Base-by-base conservation (phyloP, 805 yeast species). In the Candida caryicola region DNA sequence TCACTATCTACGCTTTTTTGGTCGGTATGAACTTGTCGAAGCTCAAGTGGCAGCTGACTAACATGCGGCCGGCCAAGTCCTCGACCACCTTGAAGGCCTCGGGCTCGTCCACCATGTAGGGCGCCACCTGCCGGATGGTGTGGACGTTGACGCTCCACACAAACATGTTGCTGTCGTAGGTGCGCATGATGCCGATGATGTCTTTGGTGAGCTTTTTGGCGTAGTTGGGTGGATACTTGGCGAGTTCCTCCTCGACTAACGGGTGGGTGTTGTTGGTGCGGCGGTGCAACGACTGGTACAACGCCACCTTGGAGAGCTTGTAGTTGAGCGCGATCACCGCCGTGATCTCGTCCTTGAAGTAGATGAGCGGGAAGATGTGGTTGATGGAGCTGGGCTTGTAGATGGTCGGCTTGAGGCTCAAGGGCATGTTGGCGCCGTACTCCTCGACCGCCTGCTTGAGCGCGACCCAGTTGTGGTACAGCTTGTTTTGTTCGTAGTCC, bases 111-210 rank as follows among this genome's bases (percentile, higher is more conserved):
- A 44, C 39, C 31, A 55, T 39, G 34, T 55, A 50, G 15, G 45
- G 43, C 1, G 59, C 54, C 12, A 54, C 66, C 23, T 55, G 58
- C 16, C 65, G 48, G 14, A 65, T 42, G 1, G 61, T 54, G 39
- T 66, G 71, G 13, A 64, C 52, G 40, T 55, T 61, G 18, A 60
- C 55, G 1, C 70, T 57, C 71, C 71, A 65, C 21, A 67, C 47
- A 21, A 43, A 39, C 26, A 52, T 28, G 41, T 62, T 66, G 10
- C 51, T 38, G 26, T 66, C 69, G 38, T 67, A 68, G 2, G 71
- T 62, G 36, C 54, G 55, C 47, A 67, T 42, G 21, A 67, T 64
- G 2, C 73, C 73, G 26, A 66, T 52, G 5, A 65, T 51, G 25
- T 66, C 71, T 37, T 54, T 55, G 15, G 71, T 62, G 14, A 62